phyloP scores from a whole-genome alignment of 441 rosid genomes.

The Omphalea diandra region DNA sequence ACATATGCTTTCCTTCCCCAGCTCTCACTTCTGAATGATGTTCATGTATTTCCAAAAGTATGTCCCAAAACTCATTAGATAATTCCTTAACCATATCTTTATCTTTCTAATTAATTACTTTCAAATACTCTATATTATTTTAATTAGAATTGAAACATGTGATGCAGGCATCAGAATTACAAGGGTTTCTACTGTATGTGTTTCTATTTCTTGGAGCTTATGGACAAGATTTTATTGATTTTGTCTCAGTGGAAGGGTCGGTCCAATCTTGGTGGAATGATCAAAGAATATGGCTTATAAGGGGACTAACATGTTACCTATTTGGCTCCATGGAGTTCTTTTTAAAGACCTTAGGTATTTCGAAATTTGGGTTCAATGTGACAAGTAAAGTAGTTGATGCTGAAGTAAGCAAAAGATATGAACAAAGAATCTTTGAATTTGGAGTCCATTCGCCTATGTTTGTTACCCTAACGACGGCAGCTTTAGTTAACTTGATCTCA shows the following conservation, averaged over 20 bases:
- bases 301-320: no score
- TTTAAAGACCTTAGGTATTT: constrained; percentile 42
- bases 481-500: constrained; percentile 51
- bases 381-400: constrained; percentile 49
- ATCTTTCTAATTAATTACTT: no score
- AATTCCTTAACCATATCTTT: no score
- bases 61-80: background rate
- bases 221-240: constrained; percentile 46
- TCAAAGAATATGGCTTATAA: no score
- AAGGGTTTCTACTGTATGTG: constrained; percentile 51
- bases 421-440: no score
- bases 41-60: constrained; percentile 55
- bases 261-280: no score
- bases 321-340: no score
- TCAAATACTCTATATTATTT: no score
- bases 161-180: constrained; percentile 47
- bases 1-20: constrained; percentile 59
- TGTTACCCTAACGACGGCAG: no score
- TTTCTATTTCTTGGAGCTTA: constrained; percentile 63
- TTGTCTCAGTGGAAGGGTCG: no score
- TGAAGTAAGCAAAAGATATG: no score
- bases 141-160: background rate
- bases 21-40: constrained; percentile 46
- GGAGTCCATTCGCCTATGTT: no score
- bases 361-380: constrained; percentile 40